phyloP scores from a whole-genome alignment of 2,329 filamentous ascomycete genomes.

The Dryadomyces sulphureus region DNA sequence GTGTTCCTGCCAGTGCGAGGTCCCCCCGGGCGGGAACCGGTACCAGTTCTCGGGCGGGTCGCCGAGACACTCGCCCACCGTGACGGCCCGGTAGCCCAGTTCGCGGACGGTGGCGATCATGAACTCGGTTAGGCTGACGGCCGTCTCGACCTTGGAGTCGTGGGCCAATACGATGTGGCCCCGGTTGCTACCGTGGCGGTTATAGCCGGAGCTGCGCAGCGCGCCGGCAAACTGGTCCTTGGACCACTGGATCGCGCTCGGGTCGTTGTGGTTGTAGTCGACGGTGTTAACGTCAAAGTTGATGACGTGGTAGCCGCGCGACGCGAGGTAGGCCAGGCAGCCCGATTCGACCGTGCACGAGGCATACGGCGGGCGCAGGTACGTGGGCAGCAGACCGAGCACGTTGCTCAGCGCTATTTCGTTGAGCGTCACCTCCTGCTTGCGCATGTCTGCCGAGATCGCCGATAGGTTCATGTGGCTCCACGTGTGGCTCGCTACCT shows the following conservation, averaged over 20 bases:
- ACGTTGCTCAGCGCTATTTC: slow-evolving; percentile 28
- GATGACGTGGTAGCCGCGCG: slow-evolving; percentile 21
- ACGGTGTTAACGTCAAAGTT: slow-evolving; percentile 23
- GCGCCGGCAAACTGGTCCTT: slow-evolving; percentile 17
- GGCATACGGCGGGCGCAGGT: slow-evolving; percentile 24
- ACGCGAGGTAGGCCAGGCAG: slow-evolving; percentile 16
- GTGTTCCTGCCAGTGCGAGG: neutral
- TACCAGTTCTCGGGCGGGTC: slow-evolving; percentile 38
- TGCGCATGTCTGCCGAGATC: slow-evolving; percentile 18
- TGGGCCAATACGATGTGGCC: slow-evolving; percentile 35
- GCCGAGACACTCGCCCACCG: slow-evolving; percentile 39
- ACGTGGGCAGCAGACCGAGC: slow-evolving; percentile 29
- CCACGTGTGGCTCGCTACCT: slow-evolving; percentile 33
- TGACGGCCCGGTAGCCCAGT: slow-evolving; percentile 30
- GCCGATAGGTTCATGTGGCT: slow-evolving; percentile 22
- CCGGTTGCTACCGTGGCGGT: slow-evolving; percentile 8
- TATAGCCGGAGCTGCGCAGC: slow-evolving; percentile 11
- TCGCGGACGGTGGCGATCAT: slow-evolving; percentile 24
- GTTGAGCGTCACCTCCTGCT: slow-evolving; percentile 25
- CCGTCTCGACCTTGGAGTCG: slow-evolving; percentile 30
- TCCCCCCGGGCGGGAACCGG: slow-evolving; percentile 16
- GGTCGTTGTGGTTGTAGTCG: slow-evolving; percentile 18
- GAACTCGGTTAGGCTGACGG: slow-evolving; percentile 29
- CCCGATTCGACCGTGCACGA: slow-evolving; percentile 22
- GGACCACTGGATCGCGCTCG: slow-evolving; percentile 18